phyloP scores from a whole-genome alignment of 257 asterid species.

The Haberlea rhodopensis region DNA sequence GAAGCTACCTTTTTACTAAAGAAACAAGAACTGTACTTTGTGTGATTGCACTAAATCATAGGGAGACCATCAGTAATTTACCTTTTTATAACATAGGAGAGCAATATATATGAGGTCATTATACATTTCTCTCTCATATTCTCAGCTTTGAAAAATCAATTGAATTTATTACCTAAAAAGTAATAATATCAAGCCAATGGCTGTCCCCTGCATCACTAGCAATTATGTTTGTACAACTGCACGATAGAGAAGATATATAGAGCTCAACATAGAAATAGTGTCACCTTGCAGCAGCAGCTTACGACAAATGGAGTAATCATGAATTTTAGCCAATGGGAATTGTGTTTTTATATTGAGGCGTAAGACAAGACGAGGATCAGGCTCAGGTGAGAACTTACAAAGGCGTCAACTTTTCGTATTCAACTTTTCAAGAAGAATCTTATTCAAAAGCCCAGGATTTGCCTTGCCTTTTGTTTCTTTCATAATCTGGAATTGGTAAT shows the following conservation, averaged over 20 bases:
- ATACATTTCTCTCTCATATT: too few relatives aligned
- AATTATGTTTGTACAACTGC: background rate
- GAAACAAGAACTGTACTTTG: too few relatives aligned
- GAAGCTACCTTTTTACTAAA: too few relatives aligned
- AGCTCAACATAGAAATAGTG: background rate
- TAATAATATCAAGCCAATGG: too few relatives aligned
- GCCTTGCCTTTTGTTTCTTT: constrained; percentile 94
- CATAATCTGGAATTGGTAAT: constrained; percentile 54
- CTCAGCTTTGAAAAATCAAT: too few relatives aligned
- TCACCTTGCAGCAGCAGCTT: too few relatives aligned
- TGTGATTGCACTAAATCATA: too few relatives aligned
- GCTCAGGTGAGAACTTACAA: background rate
- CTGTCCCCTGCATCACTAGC: background rate
- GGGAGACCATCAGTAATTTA: too few relatives aligned
- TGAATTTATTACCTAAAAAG: too few relatives aligned
- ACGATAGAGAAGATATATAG: background rate
- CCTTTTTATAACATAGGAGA: too few relatives aligned
- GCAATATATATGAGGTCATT: too few relatives aligned
- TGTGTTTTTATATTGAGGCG: background rate
- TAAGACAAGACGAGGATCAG: background rate
- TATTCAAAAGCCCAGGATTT: constrained; percentile 82
- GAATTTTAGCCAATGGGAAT: background rate
- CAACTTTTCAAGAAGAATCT: constrained; percentile 70
- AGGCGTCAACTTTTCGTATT: constrained; percentile 50
- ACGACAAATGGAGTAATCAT: too few relatives aligned